A percentile compares a stretch with the other conserved stretches of the same genome.
Evolutionary conservation across 2,329 filamentous ascomycete genomes (phyloP).

Genomic region (Septoria petroselini): DNA sequence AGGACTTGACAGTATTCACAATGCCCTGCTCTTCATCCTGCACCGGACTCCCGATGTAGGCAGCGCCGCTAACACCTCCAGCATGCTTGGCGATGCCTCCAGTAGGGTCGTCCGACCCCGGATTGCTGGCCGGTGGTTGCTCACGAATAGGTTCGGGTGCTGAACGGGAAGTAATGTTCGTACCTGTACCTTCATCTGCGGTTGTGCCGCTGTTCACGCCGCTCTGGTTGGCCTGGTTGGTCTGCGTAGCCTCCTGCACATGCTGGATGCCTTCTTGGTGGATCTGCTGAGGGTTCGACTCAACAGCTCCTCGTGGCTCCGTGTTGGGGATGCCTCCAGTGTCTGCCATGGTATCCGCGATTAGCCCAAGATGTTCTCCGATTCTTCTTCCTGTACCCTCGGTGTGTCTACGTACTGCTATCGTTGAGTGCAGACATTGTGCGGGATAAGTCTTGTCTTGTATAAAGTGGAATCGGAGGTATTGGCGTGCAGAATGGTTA

Average conservation of each 20-base stretch:
- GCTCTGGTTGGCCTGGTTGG: constrained; percentile 15
- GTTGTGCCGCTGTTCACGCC: background rate
- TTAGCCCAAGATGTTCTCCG: background rate
- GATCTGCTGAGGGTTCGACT: constrained; percentile 13
- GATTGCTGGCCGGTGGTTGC: constrained; percentile 26
- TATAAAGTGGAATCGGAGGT: background rate
- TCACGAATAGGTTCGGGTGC: constrained; percentile 4
- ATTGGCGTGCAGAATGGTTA: constrained; percentile 6
- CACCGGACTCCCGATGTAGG: constrained; percentile 25
- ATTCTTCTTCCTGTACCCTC: background rate
- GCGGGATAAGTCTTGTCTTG: background rate
- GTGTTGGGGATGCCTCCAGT: constrained; percentile 8
- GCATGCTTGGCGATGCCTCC: constrained; percentile 23
- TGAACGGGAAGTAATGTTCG: constrained; percentile 4
- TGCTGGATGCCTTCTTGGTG: constrained; percentile 28
- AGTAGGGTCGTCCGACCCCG: constrained; percentile 22
- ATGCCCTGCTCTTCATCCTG: constrained; percentile 21
- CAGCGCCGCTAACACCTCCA: constrained; percentile 26
- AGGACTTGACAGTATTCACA: constrained; percentile 26
- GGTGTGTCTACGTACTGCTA: constrained; percentile 8
- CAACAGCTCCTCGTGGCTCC: constrained; percentile 2
- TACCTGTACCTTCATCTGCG: constrained; percentile 15
- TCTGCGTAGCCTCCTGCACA: constrained; percentile 23
- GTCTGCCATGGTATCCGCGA: constrained; percentile 8
- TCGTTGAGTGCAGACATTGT: constrained; percentile 10